phyloP scores from a whole-genome alignment of 2,329 filamentous ascomycete genomes.

The Xenoacremonium recifei region DNA sequence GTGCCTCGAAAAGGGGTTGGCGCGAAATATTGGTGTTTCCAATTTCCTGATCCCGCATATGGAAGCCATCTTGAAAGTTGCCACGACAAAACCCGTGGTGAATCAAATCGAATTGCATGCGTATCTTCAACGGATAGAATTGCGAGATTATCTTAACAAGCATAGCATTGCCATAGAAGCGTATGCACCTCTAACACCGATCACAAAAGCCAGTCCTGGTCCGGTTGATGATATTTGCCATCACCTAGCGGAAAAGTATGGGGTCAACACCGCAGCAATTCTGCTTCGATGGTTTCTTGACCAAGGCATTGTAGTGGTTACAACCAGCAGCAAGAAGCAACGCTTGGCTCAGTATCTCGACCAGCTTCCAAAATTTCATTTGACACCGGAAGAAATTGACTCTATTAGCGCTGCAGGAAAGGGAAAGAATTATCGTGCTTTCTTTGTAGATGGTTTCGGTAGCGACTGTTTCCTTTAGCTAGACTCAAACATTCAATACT shows the following conservation, averaged over 20 bases:
- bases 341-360: slow-evolving; percentile 2
- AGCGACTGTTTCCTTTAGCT: too few relatives aligned
- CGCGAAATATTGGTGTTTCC: slow-evolving; percentile 12
- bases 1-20: slow-evolving; percentile 3
- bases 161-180: slow-evolving; percentile 6
- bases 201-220: neutral
- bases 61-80: slow-evolving; percentile 6
- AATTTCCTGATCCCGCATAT: slow-evolving; percentile 12
- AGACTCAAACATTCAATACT: too few relatives aligned
- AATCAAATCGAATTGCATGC: slow-evolving; percentile 17
- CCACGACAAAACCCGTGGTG: slow-evolving; percentile 9
- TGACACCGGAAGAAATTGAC: neutral
- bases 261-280: slow-evolving; percentile 4
- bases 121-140: slow-evolving; percentile 9
- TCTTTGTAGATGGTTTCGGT: neutral
- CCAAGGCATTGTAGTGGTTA: slow-evolving; percentile 3
- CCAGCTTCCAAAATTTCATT: neutral
- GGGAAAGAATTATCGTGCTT: neutral
- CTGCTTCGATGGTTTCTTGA: slow-evolving; percentile 7
- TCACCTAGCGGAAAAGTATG: slow-evolving; percentile 4
- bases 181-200: slow-evolving; percentile 8
- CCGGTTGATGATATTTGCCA: neutral
- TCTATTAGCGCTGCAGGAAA: neutral
- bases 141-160: slow-evolving; percentile 6
- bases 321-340: slow-evolving; percentile 3